Conservation (phyloP, 495 filamentous ascomycete genomes). For the Daldinia childiae region DNA sequence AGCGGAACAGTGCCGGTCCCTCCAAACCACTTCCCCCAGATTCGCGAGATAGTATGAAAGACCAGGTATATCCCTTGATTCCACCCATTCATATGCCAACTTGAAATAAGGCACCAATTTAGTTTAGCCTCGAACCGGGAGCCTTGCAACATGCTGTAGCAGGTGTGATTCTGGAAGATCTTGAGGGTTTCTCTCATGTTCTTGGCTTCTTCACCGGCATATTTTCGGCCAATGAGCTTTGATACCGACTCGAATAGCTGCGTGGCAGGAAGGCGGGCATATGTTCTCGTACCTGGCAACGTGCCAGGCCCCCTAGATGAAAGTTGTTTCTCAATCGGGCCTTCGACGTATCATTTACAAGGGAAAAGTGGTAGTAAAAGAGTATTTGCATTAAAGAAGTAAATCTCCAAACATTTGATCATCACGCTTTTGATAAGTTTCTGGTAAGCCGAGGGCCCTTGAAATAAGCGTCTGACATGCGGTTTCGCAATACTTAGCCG, state of each 20-base stretch:
- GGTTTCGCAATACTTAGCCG: conserved; percentile 34
- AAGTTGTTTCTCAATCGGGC: conserved; percentile 42
- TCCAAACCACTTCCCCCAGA: conserved; percentile 36
- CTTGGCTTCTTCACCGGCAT: conserved; percentile 40
- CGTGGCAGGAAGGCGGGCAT: conserved; percentile 32
- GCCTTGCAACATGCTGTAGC: conserved; percentile 29
- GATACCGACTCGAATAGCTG: conserved; percentile 31
- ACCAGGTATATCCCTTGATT: conserved; percentile 10
- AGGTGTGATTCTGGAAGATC: conserved; percentile 45
- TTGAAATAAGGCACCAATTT: conserved; percentile 29
- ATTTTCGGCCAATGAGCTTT: conserved; percentile 37
- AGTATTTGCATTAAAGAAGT: conserved; percentile 30
- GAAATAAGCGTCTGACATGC: conserved; percentile 39
- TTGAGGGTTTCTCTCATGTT: conserved; percentile 32
- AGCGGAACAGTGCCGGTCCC: conserved; percentile 32
- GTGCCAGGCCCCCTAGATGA: conserved; percentile 31
- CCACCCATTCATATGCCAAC: conserved; percentile 4
- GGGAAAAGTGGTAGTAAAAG: conserved; percentile 12
- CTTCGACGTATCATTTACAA: conserved; percentile 36
- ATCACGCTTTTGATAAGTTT: conserved; percentile 17
- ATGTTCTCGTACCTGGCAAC: conserved; percentile 10
- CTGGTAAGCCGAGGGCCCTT: conserved; percentile 24
- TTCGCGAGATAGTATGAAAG: conserved; percentile 36
- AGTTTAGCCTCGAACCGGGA: conserved; percentile 35
- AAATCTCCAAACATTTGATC: conserved; percentile 43